These are phyloP conservation scores for Cenococcum geophilum DNA, from an alignment of 495 filamentous ascomycete species.

Conservation along the genomic window DNA sequence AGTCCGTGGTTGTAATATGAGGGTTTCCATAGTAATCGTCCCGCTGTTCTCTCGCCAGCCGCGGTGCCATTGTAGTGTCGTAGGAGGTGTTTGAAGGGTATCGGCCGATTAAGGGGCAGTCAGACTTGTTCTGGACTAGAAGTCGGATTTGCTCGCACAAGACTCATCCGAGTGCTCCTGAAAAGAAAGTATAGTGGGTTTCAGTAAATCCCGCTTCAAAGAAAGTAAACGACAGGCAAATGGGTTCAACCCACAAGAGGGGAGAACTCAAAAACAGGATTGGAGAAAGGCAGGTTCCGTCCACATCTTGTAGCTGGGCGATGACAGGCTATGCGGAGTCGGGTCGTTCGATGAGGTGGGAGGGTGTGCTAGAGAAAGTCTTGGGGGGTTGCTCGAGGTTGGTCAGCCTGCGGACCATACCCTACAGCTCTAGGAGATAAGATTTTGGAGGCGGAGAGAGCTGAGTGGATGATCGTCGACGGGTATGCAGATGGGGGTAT, in stretches of 20 bases:
- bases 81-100: background rate
- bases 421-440: background rate
- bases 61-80: background rate
- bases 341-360: background rate
- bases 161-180: background rate
- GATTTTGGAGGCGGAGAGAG: background rate
- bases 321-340: constrained; percentile 2
- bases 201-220: background rate
- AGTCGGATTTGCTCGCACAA: background rate
- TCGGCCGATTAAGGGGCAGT: background rate
- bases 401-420: constrained; percentile 15
- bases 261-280: constrained; percentile 1
- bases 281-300: background rate
- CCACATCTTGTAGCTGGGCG: constrained; percentile 2
- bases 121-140: background rate
- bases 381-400: constrained; percentile 5
- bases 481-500: constrained; percentile 1
- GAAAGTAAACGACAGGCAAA: constrained; percentile 2
- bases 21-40: background rate
- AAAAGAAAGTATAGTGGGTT: background rate
- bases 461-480: constrained; percentile 9
- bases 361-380: background rate
- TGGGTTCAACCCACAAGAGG: background rate
- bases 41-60: background rate
- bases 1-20: background rate